Evolutionary conservation across 192 early-diverging fungal genomes (phyloP).

Genomic region (Rhizophlyctis rosea): DNA sequence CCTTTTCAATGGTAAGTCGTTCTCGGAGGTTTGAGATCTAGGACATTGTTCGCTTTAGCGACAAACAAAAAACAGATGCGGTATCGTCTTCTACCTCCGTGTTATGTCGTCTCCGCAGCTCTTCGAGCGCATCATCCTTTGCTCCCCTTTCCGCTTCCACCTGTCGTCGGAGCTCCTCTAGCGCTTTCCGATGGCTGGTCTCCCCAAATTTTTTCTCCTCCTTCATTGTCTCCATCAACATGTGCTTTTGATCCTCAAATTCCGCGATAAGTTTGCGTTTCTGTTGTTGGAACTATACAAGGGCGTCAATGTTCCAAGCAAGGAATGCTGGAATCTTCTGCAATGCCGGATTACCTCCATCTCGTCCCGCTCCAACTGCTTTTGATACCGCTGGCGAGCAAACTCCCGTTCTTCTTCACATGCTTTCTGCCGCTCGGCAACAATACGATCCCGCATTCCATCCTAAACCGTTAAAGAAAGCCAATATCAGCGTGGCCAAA

Average conservation of each 20-base stretch:
- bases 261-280: slow-evolving; percentile 51
- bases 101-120: slow-evolving; percentile 29
- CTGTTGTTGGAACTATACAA: slow-evolving; percentile 51
- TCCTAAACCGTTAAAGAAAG: slow-evolving; percentile 24
- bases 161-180: slow-evolving; percentile 34
- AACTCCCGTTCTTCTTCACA: slow-evolving; percentile 61
- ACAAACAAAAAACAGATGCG: neutral
- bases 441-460: slow-evolving; percentile 38
- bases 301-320: neutral
- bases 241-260: slow-evolving; percentile 45
- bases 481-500: too few relatives aligned
- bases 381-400: slow-evolving; percentile 54
- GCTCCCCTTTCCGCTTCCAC: slow-evolving; percentile 32
- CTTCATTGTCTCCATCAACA: slow-evolving; percentile 26
- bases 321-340: neutral
- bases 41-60: neutral
- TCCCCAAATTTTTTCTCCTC: slow-evolving; percentile 33
- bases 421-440: slow-evolving; percentile 47
- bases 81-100: slow-evolving; percentile 27
- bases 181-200: slow-evolving; percentile 24
- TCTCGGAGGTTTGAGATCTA: slow-evolving; percentile 35
- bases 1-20: slow-evolving; percentile 46
- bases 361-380: slow-evolving; percentile 60
- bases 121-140: slow-evolving; percentile 28
- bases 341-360: slow-evolving; percentile 49